These are phyloP conservation scores for Fusarium nisikadoi DNA, from an alignment of 2,329 filamentous ascomycete genomes.

Conservation along the genomic window DNA sequence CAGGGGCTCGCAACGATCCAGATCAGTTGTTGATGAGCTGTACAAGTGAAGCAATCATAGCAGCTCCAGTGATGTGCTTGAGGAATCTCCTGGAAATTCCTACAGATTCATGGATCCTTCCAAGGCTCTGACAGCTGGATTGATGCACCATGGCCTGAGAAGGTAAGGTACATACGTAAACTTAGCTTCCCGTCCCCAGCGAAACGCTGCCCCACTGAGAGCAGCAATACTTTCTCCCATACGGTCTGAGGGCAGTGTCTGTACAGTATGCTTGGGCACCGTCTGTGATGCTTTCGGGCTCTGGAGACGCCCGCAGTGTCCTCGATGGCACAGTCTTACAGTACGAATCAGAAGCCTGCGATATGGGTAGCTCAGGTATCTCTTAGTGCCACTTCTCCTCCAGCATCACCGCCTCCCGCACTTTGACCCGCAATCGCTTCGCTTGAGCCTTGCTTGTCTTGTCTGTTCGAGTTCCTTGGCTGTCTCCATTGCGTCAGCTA, in stretches of 20 bases:
- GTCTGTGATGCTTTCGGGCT: neutral
- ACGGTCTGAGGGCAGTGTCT: conserved; percentile 22
- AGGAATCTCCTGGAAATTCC: conserved; percentile 23
- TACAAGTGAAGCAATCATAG: neutral
- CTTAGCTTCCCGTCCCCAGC: conserved; percentile 31
- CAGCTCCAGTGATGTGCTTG: conserved; percentile 11
- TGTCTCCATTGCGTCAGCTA: conserved; percentile 39
- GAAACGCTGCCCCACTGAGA: conserved; percentile 27
- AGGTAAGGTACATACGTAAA: conserved; percentile 22
- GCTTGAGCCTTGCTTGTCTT: conserved; percentile 25
- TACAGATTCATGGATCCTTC: conserved; percentile 27
- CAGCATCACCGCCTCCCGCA: conserved; percentile 38
- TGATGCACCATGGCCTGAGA: conserved; percentile 29
- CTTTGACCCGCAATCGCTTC: conserved; percentile 27
- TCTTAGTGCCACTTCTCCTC: conserved; percentile 21
- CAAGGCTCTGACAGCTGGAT: conserved; percentile 20
- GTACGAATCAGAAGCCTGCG: conserved; percentile 19
- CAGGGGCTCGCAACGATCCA: conserved; percentile 1
- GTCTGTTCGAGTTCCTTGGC: conserved; percentile 18
- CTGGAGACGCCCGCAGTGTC: neutral
- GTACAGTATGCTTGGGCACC: conserved; percentile 5
- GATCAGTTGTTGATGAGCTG: neutral
- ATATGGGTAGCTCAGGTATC: conserved; percentile 23
- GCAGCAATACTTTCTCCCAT: neutral
- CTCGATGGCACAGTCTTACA: conserved; percentile 9